Evolutionary conservation across 352 stramenopile genomes (phyloP).

Genomic region (Phytophthora ohioensis): DNA sequence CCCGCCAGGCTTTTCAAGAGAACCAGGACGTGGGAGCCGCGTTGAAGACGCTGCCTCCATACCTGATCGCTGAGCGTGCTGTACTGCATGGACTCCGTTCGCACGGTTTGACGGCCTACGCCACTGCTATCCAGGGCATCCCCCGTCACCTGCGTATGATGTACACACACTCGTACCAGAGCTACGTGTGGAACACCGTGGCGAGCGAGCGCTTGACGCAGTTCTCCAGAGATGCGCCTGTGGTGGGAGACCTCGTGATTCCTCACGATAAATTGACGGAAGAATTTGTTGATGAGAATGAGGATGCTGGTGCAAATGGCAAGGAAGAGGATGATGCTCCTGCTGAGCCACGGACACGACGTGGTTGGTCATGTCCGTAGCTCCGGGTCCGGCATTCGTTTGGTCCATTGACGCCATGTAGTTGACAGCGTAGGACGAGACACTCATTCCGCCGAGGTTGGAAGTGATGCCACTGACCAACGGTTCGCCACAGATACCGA

Average conservation of each 20-base stretch:
- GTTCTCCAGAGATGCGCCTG: conserved; percentile 66
- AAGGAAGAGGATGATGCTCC: conserved; percentile 38
- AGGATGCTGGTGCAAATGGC: conserved; percentile 16
- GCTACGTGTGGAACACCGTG: conserved; percentile 96
- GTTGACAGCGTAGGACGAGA: conserved; percentile 45
- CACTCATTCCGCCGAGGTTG: conserved; percentile 43
- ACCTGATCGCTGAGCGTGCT: conserved; percentile 83
- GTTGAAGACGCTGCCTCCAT: conserved; percentile 73
- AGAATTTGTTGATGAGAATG: conserved; percentile 47
- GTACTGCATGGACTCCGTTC: conserved; percentile 70
- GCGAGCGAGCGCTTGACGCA: conserved; percentile 90
- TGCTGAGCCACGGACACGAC: conserved; percentile 27
- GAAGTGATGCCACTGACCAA: conserved; percentile 40
- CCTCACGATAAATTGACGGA: conserved; percentile 48
- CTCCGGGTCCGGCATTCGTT: conserved; percentile 36
- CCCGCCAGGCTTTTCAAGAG: conserved; percentile 70
- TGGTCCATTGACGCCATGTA: conserved; percentile 39
- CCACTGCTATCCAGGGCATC: conserved; percentile 78
- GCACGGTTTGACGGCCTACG: conserved; percentile 65
- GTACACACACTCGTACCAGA: conserved; percentile 95
- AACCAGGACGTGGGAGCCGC: conserved; percentile 64
- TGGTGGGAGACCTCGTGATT: conserved; percentile 94
- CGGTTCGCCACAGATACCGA: conserved; percentile 42
- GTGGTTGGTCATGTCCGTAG: conserved; percentile 49
- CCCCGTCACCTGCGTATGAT: conserved; percentile 91